Percentiles rank a stretch among this genome's conserved stretches.
These are phyloP conservation scores for Aspergillus saccharolyticus DNA, from an alignment of 495 filamentous ascomycete genomes.

Conservation along the genomic window DNA sequence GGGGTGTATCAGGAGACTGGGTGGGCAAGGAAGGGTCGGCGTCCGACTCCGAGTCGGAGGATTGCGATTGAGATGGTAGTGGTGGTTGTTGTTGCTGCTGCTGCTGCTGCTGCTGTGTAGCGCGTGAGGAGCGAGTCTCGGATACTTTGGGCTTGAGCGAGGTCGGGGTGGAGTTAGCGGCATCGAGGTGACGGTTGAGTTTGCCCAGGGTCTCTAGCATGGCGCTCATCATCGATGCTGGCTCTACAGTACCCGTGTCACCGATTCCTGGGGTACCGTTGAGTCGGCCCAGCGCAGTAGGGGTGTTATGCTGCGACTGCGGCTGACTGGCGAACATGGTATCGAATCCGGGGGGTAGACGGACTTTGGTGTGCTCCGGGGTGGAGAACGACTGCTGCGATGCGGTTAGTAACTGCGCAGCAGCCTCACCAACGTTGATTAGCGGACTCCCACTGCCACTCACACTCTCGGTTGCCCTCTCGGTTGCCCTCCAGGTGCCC, in stretches of 20 bases:
- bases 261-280: not conserved
- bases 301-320: not conserved
- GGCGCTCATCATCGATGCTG: constrained; percentile 28
- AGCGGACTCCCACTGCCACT: constrained; percentile 10
- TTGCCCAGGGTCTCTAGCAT: constrained; percentile 35
- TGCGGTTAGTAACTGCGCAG: constrained; percentile 1
- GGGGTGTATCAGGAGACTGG: not conserved
- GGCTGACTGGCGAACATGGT: constrained; percentile 30
- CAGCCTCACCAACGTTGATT: not conserved
- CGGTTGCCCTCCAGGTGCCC: not conserved
- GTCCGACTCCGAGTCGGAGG: not conserved
- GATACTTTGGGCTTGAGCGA: constrained; percentile 21
- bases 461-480: constrained; percentile 1
- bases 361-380: constrained; percentile 15
- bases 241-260: constrained; percentile 4
- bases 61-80: not conserved
- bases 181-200: constrained; percentile 37
- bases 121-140: constrained; percentile 7
- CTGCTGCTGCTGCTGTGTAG: not conserved
- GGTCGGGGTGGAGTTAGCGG: constrained; percentile 15
- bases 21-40: not conserved
- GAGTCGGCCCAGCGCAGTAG: not conserved
- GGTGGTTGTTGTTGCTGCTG: not conserved
- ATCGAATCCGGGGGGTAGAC: constrained; percentile 36
- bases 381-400: constrained; percentile 2